phyloP scores from a whole-genome alignment of 768 basidiomycete genomes.

The Mycena rebaudengoi region DNA sequence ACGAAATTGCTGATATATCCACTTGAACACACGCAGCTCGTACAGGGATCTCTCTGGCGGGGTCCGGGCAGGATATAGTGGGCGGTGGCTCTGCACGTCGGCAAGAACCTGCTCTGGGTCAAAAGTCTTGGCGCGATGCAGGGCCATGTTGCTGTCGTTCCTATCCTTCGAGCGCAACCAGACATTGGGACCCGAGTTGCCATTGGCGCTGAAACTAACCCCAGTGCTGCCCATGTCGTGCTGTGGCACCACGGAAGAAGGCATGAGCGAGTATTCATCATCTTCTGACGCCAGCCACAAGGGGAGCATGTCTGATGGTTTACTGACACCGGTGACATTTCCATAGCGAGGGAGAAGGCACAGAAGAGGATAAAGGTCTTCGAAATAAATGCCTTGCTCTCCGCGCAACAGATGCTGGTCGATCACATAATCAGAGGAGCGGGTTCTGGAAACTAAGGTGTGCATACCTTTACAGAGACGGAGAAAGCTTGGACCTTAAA shows the following conservation, averaged over 20 bases:
- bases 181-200: no score
- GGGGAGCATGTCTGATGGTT: conserved; percentile 58
- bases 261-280: conserved; percentile 30
- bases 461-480: conserved; percentile 67
- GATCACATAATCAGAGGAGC: not conserved
- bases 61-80: conserved; percentile 63
- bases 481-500: conserved; percentile 76
- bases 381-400: conserved; percentile 75
- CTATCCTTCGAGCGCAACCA: no score
- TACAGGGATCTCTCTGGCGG: conserved; percentile 60
- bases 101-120: conserved; percentile 56
- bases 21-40: conserved; percentile 63
- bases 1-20: no score
- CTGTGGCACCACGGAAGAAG: no score
- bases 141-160: no score
- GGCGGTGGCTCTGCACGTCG: conserved; percentile 46
- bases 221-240: no score
- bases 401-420: conserved; percentile 75
- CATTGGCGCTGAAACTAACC: no score
- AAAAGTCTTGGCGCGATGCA: conserved; percentile 44
- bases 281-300: conserved; percentile 61
- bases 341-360: conserved; percentile 72
- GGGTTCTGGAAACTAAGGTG: not conserved
- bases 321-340: conserved; percentile 29
- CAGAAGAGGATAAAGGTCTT: conserved; percentile 76